Base-by-base conservation (phyloP, 2,329 filamentous ascomycete genomes). In the Aspergillus sp. region DNA sequence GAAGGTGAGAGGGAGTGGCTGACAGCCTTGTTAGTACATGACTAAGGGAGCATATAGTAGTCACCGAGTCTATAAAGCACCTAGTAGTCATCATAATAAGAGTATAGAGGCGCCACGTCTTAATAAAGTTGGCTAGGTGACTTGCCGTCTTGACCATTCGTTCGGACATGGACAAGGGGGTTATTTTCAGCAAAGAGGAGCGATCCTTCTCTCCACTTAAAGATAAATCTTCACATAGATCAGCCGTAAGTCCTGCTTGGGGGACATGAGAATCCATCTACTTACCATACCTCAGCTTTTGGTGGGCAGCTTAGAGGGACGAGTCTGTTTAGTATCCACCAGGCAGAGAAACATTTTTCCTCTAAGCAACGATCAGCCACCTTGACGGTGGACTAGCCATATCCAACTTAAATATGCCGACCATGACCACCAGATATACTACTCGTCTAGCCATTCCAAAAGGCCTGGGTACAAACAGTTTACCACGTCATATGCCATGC, bases 21-120 rank as follows among this genome's bases (percentile, higher is more conserved):
- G 53, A 55, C 38, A 47, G 53, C 41, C 53, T 55, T 15, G 41
- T 46, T 23, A 55, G 53, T 55, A 55, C 17, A 55, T 55, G 41
- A 34, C 41, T 55, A 7, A 55, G 53, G 41, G 41, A 55, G 53
- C 41, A 55, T 45, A 55, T 55, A 15, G 53, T 30, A 55, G 53
- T 34, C 23, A 55, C 53, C 23, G 11, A 55, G 53, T 55, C 53
- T 55, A 55, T 47, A 46, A 55, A 55, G 53, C 30, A 31, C 38
- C 53, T 55, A 46, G 51, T 54, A 54, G 51, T 28, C 51, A 54
- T 34, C 52, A 54, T 45, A 3, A 28, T 54, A 34, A 43, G 22
- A 54, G 34, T n/a, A 54, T 28, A 28, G 22, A 28, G 52, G 43
- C 34, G 4, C 34, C 34, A 41, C 52, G 34, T 28, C 34, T 54